These are phyloP conservation scores for Exophiala sp. DNA, from an alignment of 2,329 filamentous ascomycete species.

Conservation along the genomic window DNA sequence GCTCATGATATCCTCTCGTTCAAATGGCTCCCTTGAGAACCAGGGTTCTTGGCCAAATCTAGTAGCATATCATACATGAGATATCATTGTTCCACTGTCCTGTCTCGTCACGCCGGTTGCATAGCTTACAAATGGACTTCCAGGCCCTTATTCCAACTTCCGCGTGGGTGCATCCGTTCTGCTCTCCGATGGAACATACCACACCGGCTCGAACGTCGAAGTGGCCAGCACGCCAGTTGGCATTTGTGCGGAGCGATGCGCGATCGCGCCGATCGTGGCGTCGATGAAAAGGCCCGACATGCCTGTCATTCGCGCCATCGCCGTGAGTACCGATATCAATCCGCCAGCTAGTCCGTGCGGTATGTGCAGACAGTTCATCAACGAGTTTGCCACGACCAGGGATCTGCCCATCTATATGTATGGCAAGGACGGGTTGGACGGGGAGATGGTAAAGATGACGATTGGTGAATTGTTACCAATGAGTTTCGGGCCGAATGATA, in stretches of 20 bases:
- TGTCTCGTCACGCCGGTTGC: not conserved
- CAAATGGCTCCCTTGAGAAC: not conserved
- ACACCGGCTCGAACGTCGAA: slow-evolving; percentile 82
- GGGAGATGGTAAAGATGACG: slow-evolving; percentile 53
- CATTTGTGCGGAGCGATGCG: slow-evolving; percentile 93
- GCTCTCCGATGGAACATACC: slow-evolving; percentile 49
- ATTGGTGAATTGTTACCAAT: slow-evolving; percentile 57
- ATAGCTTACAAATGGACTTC: too few species aligned
- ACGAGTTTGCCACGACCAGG: slow-evolving; percentile 51
- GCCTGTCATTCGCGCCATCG: slow-evolving; percentile 65
- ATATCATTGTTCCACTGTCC: not conserved
- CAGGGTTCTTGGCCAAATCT: too few species aligned
- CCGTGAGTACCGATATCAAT: slow-evolving; percentile 72
- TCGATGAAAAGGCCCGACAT: slow-evolving; percentile 42
- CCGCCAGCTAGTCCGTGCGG: slow-evolving; percentile 72
- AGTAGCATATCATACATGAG: too few species aligned
- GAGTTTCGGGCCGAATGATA: slow-evolving; percentile 49
- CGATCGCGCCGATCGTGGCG: slow-evolving; percentile 68
- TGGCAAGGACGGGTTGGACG: slow-evolving; percentile 60
- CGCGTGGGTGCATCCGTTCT: slow-evolving; percentile 81
- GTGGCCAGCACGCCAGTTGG: slow-evolving; percentile 90
- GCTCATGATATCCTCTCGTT: not conserved
- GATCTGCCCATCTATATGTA: slow-evolving; percentile 84
- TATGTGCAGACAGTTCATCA: slow-evolving; percentile 68
- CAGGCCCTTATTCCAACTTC: slow-evolving; percentile 81